Base-by-base conservation (phyloP, 2,329 filamentous ascomycete genomes). In the Rhynchosporium graminicola region DNA sequence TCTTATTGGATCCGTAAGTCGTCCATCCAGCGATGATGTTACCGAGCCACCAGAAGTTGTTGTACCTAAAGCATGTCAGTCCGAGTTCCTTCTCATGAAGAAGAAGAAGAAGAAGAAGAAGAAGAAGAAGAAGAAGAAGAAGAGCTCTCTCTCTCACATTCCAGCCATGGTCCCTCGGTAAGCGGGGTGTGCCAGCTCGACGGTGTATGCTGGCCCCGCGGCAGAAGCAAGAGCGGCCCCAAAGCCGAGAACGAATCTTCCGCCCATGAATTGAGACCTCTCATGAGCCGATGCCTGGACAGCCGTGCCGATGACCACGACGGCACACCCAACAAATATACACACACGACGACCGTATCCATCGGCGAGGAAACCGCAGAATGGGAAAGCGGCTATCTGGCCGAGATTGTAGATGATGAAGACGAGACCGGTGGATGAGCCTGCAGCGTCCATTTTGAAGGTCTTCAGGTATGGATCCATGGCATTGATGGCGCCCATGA, bases 161-260 rank as follows among this genome's bases (percentile, higher is more conserved):
- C 84, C 87, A 0, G 85, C 86, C 67, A 87, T 77, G 28, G 85
- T 77, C 46, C 84, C 85, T 64, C 87, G 80, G 72, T 84, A 86
- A 2, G 82, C 80, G 0, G 87, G 86, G 69, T 88, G 86, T 1
- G 84, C 80, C 61, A 87, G 79, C 72, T 89, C 87, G 50, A 85
- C 82, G 15, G 83, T 82, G 70, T 87, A 88, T n/a, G 84, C 81
- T 1, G 86, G 86, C 0, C 82, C 85, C 4, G 85, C 84, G 3
- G 83, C 80, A 4, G 82, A 80, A 3, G 82, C 81, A 63, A 88
- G 83, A 2, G 82, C 80, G 47, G 86, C 83, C 45, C 86, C 86
- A 61, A 83, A 82, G 6, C 82, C 82, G 26, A 84, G 77, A 29
- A 84, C 68, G 69, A 84, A 83, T 29, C 82, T 77, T 5, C 82